Evolutionary conservation across 495 filamentous ascomycete genomes (phyloP).

Genomic region (Podospora australis): DNA sequence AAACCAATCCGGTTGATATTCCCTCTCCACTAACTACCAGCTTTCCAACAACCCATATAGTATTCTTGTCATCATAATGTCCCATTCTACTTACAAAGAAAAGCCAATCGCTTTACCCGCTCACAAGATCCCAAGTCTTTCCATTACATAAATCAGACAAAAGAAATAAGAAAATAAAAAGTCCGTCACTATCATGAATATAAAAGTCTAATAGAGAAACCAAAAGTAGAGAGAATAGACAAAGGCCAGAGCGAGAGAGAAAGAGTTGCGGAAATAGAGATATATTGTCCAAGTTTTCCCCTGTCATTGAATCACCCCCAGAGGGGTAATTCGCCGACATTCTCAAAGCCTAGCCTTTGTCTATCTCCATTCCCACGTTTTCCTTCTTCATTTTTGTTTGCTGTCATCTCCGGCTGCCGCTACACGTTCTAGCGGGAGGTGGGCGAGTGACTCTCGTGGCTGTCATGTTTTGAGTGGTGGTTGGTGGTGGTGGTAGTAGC

Average conservation of each 20-base stretch:
- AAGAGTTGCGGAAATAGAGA: not conserved
- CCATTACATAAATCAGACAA: not conserved
- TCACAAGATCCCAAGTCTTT: not conserved
- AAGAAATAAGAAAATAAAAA: not conserved
- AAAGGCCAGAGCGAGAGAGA: too few relatives aligned
- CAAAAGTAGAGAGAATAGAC: not conserved
- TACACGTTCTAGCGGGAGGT: too few relatives aligned
- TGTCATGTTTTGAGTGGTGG: not conserved
- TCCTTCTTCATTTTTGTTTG: not conserved
- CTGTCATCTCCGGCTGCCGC: too few relatives aligned
- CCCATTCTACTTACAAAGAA: too few relatives aligned
- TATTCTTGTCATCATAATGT: too few relatives aligned
- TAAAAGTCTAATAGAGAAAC: not conserved
- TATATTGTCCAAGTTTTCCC: not conserved
- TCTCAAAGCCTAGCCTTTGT: not conserved
- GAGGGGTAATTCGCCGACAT: not conserved
- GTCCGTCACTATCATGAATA: not conserved
- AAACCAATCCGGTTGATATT: conserved; percentile 21
- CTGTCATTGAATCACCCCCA: not conserved
- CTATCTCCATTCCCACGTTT: conserved; percentile 1
- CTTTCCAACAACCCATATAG: too few relatives aligned
- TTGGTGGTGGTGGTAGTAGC: conserved; percentile 2
- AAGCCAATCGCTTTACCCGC: too few relatives aligned
- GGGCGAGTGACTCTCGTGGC: not conserved
- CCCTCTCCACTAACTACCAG: conserved; percentile 1